phyloP scores from a whole-genome alignment of 106 monocot species.

The Agapanthus africanus region DNA sequence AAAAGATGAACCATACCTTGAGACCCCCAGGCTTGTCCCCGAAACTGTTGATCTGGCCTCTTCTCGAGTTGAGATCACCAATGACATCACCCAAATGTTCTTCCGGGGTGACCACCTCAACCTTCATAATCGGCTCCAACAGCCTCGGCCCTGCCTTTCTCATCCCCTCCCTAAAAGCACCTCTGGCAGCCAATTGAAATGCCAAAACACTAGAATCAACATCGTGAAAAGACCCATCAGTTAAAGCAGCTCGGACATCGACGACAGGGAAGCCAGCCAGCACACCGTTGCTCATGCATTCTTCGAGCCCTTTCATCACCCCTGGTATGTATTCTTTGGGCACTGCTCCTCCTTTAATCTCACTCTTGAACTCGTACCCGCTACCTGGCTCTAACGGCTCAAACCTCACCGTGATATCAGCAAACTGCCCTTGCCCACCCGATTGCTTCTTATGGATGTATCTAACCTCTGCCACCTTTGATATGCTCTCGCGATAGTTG shows the following conservation, averaged over 20 bases:
- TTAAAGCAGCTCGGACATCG: slow-evolving; percentile 80
- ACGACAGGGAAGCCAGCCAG: slow-evolving; percentile 95
- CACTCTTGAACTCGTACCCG: slow-evolving; percentile 95
- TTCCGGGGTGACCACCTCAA: slow-evolving; percentile 93
- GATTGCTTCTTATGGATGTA: slow-evolving; percentile 92
- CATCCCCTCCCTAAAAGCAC: slow-evolving; percentile 79
- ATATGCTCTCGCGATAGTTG: slow-evolving; percentile 96
- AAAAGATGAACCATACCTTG: too few species aligned
- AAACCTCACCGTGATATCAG: slow-evolving; percentile 80
- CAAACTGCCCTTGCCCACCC: slow-evolving; percentile 89
- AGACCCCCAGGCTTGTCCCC: slow-evolving; percentile 97
- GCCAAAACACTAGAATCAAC: slow-evolving; percentile 96
- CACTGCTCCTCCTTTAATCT: slow-evolving; percentile 85
- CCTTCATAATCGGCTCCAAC: slow-evolving; percentile 88
- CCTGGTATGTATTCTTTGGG: slow-evolving; percentile 92
- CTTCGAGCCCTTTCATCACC: slow-evolving; percentile 90
- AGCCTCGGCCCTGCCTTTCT: slow-evolving; percentile 74
- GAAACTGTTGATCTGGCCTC: slow-evolving; percentile 84
- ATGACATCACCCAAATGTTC: slow-evolving; percentile 97
- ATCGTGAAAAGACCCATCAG: slow-evolving; percentile 88
- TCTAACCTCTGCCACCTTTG: slow-evolving; percentile 56
- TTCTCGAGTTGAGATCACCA: slow-evolving; percentile 89
- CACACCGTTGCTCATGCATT: slow-evolving; percentile 82
- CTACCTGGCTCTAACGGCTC: slow-evolving; percentile 78
- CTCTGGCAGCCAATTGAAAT: slow-evolving; percentile 82